Evolutionary conservation across 176 grass and related monocot species (phyloP).

Genomic region (maize (Zea mays)): DNA sequence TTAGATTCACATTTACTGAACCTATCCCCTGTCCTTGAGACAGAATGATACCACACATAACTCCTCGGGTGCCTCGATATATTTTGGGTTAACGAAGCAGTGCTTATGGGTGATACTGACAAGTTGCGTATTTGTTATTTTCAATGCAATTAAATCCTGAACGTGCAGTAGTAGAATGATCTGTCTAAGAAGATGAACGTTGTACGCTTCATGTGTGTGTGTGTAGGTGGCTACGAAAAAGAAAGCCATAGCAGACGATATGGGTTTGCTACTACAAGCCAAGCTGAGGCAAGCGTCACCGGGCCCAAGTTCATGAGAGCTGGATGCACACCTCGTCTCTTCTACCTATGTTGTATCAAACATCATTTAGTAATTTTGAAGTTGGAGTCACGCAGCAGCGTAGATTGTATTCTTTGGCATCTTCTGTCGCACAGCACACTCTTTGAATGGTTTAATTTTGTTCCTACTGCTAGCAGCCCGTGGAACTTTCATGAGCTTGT

Average conservation of each 20-base stretch:
- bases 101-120: background rate
- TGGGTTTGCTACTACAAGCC: constrained; percentile 55
- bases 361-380: too few species aligned
- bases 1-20: background rate
- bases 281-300: constrained; percentile 71
- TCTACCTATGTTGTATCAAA: too few species aligned
- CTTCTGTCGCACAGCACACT: too few species aligned
- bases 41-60: background rate
- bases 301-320: constrained; percentile 54
- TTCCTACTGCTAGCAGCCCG: too few species aligned
- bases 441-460: too few species aligned
- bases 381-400: too few species aligned
- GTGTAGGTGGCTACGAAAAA: constrained; percentile 87
- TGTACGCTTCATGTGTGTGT: constrained; percentile 7
- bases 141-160: constrained; percentile 5
- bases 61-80: background rate
- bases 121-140: constrained; percentile 14
- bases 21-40: background rate
- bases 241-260: constrained; percentile 79
- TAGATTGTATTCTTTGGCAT: too few species aligned
- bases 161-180: background rate
- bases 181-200: constrained; percentile 6
- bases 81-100: background rate
- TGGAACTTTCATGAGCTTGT: too few species aligned
- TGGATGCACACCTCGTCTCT: background rate